Base-by-base conservation (phyloP, 768 basidiomycete genomes). In the Serendipita indica region DNA sequence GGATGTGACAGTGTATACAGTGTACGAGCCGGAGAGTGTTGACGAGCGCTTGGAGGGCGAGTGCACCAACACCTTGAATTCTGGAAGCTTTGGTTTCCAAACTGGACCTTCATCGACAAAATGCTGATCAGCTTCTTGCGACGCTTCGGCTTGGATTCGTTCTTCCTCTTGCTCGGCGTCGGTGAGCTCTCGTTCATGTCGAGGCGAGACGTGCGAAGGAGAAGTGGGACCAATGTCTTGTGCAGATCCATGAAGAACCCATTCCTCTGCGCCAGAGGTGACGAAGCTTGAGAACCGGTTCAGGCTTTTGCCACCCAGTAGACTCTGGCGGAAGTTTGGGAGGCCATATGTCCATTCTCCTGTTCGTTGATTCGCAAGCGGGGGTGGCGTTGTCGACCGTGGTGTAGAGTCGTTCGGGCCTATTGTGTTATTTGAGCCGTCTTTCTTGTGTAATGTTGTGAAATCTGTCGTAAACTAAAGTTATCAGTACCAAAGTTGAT, bases 271-370 rank as follows among this genome's bases (percentile, higher is more conserved):
- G 33, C 88, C 88, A 60, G 83, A 87, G 4, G 84, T 87, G 13
- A 90, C 87, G 67, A 89, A 90, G 59, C 77, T 83, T 0, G 86
- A 88, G 70, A 90, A 90, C n/a, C 87, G 77, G 67, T 89, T 89
- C 58, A 89, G 69, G 43, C 79, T 80, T 69, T 83, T 88, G 7
- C 87, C 86, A 30, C 85, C 81, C 0, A 90, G 77, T 0, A 89
- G 73, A 62, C 80, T 83, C 10, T 62, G 59, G 18, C 64, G 61
- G 7, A 65, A 58, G 27, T 46, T 59, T 16, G 61, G 46, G n/a
- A 64, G 58, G 79, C 79, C 6, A 45, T 59, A 59, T 62, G 84
- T 79, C 73, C 84, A 84, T 68, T 87, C 86, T 12, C 84, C 85
- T 0, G 86, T 87, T 54, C 75, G 74, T 64, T 87, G 84, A 2